Evolutionary conservation across 73 alveolate genomes (phyloP).

Genomic region (Tetrahymena malaccensis): DNA sequence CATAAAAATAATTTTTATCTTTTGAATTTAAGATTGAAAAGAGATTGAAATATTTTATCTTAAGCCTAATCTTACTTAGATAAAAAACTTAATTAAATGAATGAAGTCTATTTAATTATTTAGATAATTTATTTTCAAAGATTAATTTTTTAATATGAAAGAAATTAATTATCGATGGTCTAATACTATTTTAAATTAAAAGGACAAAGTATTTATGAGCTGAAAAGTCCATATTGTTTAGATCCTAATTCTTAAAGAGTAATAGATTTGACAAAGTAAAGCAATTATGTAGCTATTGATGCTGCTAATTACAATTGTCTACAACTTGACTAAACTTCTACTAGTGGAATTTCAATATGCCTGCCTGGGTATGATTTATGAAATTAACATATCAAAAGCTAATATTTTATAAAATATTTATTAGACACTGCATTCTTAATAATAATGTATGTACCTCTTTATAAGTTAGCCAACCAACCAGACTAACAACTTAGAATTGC

Average conservation of each 20-base stretch:
- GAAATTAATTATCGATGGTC: too few species aligned
- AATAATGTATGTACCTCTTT: not conserved
- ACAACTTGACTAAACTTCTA: not conserved
- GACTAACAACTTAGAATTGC: not conserved
- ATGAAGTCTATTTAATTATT: too few species aligned
- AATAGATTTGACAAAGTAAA: not conserved
- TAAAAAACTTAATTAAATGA: too few species aligned
- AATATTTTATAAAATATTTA: not conserved
- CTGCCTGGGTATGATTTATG: not conserved
- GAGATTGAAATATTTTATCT: too few species aligned
- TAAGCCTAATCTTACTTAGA: too few species aligned
- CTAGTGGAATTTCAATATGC: not conserved
- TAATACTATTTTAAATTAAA: too few species aligned
- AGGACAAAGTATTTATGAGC: not conserved
- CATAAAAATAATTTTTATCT: too few species aligned
- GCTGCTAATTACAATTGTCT: not conserved
- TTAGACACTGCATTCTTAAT: not conserved
- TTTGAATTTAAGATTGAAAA: too few species aligned
- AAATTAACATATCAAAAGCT: not conserved
- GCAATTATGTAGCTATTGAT: not conserved
- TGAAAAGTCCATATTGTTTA: not conserved
- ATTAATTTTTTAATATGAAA: too few species aligned
- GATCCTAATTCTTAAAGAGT: too few species aligned
- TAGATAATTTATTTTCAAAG: too few species aligned
- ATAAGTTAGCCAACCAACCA: not conserved